Conservation (phyloP, 768 basidiomycete species). For the Phaffia tasmanica region DNA sequence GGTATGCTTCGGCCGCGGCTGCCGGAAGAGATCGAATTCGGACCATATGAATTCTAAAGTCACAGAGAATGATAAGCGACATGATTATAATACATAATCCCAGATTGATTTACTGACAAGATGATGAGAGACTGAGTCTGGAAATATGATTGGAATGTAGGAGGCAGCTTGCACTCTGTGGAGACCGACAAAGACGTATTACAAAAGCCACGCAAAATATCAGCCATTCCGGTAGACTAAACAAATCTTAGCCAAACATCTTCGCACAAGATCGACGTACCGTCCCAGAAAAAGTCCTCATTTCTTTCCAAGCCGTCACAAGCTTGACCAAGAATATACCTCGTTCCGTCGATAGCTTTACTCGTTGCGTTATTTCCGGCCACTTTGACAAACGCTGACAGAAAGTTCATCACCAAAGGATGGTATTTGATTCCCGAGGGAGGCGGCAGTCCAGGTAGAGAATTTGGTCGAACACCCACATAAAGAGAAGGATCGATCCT, state of each 20-base stretch:
- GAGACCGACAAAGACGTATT: background rate
- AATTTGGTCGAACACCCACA: constrained; percentile 10
- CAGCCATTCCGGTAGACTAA: background rate
- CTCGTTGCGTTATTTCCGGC: background rate
- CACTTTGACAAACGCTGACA: background rate
- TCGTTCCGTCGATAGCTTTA: constrained; percentile 15
- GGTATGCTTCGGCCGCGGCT: constrained; percentile 2
- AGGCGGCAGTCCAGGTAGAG: constrained; percentile 5
- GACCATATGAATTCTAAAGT: constrained; percentile 13
- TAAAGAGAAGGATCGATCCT: constrained; percentile 16
- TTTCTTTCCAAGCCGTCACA: constrained; percentile 20
- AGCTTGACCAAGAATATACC: constrained; percentile 17
- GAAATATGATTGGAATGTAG: constrained; percentile 21
- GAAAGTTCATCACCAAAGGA: background rate
- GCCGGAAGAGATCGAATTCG: constrained; percentile 19
- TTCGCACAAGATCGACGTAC: constrained; percentile 3
- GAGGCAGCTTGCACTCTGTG: constrained; percentile 18
- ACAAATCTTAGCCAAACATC: background rate
- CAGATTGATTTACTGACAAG: constrained; percentile 6
- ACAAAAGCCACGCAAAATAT: background rate
- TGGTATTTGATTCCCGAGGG: constrained; percentile 1
- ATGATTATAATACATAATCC: background rate
- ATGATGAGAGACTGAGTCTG: constrained; percentile 13
- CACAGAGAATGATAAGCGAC: background rate
- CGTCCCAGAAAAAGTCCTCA: constrained; percentile 23